Base-by-base conservation (phyloP, 176 grass and related monocot genomes). In the Puya raimondii region DNA sequence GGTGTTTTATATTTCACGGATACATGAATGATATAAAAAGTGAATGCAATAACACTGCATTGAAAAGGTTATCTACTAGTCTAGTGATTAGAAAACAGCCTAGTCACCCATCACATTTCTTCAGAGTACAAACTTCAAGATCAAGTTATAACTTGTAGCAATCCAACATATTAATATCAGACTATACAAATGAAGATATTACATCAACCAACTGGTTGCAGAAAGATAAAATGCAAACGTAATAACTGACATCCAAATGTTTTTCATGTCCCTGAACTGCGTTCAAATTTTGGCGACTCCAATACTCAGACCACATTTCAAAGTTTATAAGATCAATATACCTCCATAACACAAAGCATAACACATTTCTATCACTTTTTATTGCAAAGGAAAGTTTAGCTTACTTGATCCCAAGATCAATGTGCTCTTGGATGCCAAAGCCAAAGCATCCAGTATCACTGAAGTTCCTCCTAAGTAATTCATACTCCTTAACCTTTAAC, bases 361-460 rank as follows among this genome's bases (percentile, higher is more conserved):
- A 49, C 0, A 69, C 42, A 23, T 17, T 29, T 64, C 12, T 0
- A 15, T 48, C 6, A 11, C 6, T 42, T 15, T 72, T 1, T 50
- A 13, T 29, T 10, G 20, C 1, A 53, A 10, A 20, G 48, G 4
- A 22, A 3, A 8, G 0, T 52, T 56, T 3, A 52, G 56, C 90
- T 89, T 89, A 94, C 90, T 94, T 94, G 71, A 94, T 94, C 18
- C 90, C 90, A 48, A 94, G 86, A 80, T 94, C 90, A 77, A 94
- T 94, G 57, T 94, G 90, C 71, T 94, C 90, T 72, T 89, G 90
- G 14, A 94, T 94, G 78, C 90, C 90, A 4, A 94, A 94, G 15
- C 90, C 90, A 69, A 94, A 94, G 75, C 90, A 94, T 0, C 90
- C 90, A 14, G 90, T 89, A 1, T 94, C 86, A 15, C 86, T 94